Evolutionary conservation across 495 filamentous ascomycete genomes (phyloP).

Genomic region (Monascus purpureus): DNA sequence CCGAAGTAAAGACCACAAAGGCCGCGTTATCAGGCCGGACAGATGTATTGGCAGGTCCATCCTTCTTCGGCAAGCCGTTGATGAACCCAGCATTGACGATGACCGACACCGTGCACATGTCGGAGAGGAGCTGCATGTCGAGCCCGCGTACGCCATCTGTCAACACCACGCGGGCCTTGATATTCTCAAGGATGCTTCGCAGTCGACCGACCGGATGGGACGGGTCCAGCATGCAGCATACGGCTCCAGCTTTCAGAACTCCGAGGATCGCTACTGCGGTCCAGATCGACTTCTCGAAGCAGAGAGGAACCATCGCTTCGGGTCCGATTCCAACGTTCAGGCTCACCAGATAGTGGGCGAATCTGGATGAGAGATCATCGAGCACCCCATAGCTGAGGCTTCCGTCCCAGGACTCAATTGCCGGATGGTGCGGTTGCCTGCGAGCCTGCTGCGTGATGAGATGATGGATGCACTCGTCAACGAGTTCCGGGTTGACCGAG

Average conservation of each 20-base stretch:
- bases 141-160: no score
- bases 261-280: constrained; percentile 18
- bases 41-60: not conserved
- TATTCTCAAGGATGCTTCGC: constrained; percentile 27
- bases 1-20: constrained; percentile 17
- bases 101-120: not conserved
- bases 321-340: constrained; percentile 2
- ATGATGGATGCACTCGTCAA: constrained; percentile 21
- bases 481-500: constrained; percentile 1
- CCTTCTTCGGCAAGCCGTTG: not conserved
- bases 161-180: not conserved
- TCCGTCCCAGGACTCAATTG: constrained; percentile 11
- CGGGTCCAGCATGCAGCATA: constrained; percentile 11
- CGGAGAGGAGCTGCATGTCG: not conserved
- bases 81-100: not conserved
- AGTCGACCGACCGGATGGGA: constrained; percentile 27
- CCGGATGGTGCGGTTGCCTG: constrained; percentile 10
- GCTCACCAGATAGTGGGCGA: constrained; percentile 2
- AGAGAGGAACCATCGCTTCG: constrained; percentile 3
- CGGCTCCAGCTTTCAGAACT: constrained; percentile 20
- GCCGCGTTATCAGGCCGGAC: not conserved
- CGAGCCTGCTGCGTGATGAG: constrained; percentile 15
- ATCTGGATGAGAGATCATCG: constrained; percentile 1
- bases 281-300: constrained; percentile 18
- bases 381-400: constrained; percentile 5